phyloP scores from a whole-genome alignment of 2,329 filamentous ascomycete species.

The Cercospora sp. region DNA sequence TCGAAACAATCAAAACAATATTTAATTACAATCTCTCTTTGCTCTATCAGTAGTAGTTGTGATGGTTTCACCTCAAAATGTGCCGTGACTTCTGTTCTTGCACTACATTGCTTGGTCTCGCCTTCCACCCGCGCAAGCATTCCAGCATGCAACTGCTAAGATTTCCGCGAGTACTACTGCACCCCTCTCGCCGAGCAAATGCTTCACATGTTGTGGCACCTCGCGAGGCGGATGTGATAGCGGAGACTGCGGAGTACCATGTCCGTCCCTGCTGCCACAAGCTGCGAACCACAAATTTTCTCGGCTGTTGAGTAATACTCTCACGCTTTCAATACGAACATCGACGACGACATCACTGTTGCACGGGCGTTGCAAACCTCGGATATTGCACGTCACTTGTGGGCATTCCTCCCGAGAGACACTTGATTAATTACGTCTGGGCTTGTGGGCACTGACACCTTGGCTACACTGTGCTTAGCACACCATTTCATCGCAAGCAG shows the following conservation, averaged over 20 bases:
- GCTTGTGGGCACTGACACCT: neutral
- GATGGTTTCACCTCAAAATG: neutral
- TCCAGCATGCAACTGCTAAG: neutral
- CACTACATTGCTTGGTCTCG: neutral
- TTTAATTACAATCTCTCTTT: neutral
- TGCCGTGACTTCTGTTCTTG: neutral
- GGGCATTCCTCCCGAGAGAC: neutral
- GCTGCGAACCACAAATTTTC: neutral
- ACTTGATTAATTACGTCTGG: neutral
- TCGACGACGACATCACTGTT: neutral
- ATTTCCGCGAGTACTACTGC: neutral
- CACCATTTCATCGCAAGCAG: neutral
- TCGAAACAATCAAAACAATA: neutral
- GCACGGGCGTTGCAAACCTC: neutral
- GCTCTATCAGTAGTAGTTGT: neutral
- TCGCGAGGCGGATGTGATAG: neutral
- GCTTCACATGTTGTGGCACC: neutral
- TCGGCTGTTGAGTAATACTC: neutral
- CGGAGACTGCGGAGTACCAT: neutral
- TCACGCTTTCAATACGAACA: neutral
- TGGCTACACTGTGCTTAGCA: neutral
- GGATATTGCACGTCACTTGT: neutral
- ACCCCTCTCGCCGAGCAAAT: conserved; percentile 4
- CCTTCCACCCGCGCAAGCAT: neutral
- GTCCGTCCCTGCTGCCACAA: neutral